Evolutionary conservation across 2,329 filamentous ascomycete species (phyloP).

Genomic region (Trichoderma atroviride): DNA sequence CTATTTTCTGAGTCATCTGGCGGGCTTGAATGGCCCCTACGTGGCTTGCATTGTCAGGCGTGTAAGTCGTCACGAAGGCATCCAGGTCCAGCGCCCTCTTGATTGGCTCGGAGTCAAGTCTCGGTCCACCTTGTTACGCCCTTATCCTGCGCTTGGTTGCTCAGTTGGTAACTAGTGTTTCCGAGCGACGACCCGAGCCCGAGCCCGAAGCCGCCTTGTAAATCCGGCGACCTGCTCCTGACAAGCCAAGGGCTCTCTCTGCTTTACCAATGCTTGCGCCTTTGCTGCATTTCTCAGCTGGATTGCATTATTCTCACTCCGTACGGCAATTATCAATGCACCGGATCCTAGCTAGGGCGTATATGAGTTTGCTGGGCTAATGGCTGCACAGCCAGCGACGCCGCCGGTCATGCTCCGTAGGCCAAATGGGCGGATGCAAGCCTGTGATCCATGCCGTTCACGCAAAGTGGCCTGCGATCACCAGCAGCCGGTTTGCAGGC

Average conservation of each 20-base stretch:
- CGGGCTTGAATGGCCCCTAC: background rate
- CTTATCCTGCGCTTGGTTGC: background rate
- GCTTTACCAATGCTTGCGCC: background rate
- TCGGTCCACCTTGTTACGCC: slow-evolving; percentile 5
- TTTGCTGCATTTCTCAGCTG: background rate
- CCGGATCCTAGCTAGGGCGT: background rate
- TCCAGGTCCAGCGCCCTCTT: background rate
- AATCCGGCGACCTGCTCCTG: background rate
- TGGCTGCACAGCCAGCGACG: slow-evolving; percentile 2
- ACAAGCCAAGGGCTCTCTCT: background rate
- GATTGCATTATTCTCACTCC: too few relatives aligned
- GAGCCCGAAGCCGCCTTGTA: slow-evolving; percentile 29
- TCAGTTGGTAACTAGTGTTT: slow-evolving; percentile 4
- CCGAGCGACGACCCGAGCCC: slow-evolving; percentile 32
- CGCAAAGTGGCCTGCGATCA: slow-evolving; percentile 49
- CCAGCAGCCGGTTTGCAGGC: slow-evolving; percentile 41
- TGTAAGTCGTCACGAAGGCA: slow-evolving; percentile 5
- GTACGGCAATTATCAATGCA: background rate
- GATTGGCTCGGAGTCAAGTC: background rate
- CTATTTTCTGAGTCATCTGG: slow-evolving; percentile 12
- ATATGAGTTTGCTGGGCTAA: background rate
- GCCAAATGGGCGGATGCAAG: slow-evolving; percentile 32
- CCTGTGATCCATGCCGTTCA: slow-evolving; percentile 41
- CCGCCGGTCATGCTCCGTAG: slow-evolving; percentile 31
- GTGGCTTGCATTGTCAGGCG: background rate